Evolutionary conservation across 345 rosid genomes (phyloP), one percentile per base, ranked within the genome.

Genomic region (Aquilaria sinensis): DNA sequence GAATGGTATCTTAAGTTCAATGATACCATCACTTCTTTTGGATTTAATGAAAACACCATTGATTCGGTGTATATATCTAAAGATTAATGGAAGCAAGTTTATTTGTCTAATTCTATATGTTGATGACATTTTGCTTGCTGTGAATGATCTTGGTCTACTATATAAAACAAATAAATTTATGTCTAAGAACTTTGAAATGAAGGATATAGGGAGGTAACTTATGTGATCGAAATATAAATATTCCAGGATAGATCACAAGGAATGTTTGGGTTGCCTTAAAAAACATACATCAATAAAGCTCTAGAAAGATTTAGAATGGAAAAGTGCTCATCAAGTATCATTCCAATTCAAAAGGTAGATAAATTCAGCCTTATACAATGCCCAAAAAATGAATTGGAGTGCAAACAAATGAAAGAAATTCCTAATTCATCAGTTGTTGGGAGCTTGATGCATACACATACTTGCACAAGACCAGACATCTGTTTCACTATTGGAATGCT

Each of bases 111-210:
- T 61, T 34, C n/a, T 49, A 30, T 48, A 61, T 61, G 53, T 47
- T 47, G 64, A 61, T 61, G 53, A 61, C 16, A 61, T 61, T 13
- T 61, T 61, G n/a, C 53, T 51, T 63, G 49, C 37, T 53, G 2
- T 10, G 2, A 53, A 63, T 53, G 58, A 63, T 54, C 14, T 53
- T 41, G 23, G 59, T 32, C 1, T 53, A 14, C 15, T 53, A 53
- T 29, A 16, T 53, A 9, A 53, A 2, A 23, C n/a, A 15, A 53
- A 43, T 31, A 31, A 41, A 2, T 55, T n/a, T 64, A 52, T 54
- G 30, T 45, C 43, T 12, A 41, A 64, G 16, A 53, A 65, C 11
- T 46, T 45, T 14, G 56, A 56, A 31, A 54, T 43, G 41, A 55
- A 55, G 4, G 58, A 55, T 55, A 31, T 55, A 3, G 58, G 41